Evolutionary conservation across 1,139 yeast genomes (phyloP).

Genomic region (Geotrichum carabidarum): DNA sequence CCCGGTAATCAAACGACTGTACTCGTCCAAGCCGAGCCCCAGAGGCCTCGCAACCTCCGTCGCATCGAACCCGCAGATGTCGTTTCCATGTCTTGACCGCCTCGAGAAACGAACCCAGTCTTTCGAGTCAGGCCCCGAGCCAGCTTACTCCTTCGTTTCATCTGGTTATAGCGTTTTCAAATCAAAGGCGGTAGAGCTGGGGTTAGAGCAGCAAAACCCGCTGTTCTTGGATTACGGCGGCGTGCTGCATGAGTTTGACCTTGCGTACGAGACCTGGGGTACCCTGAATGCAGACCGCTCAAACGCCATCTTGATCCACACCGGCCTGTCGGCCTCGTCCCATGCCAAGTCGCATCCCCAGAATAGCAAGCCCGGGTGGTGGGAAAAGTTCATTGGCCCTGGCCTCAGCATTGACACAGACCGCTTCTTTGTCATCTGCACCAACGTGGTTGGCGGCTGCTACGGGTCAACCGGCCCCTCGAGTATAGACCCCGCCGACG

Average conservation of each 20-base stretch:
- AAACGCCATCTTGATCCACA: slow-evolving; percentile 75
- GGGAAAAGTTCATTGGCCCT: slow-evolving; percentile 92
- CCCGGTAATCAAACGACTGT: background rate
- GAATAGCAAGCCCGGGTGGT: slow-evolving; percentile 82
- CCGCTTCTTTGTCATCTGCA: slow-evolving; percentile 76
- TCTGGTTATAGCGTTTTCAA: slow-evolving; percentile 61
- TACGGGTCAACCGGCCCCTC: slow-evolving; percentile 95
- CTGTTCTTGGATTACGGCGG: slow-evolving; percentile 80
- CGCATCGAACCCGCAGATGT: slow-evolving; percentile 56
- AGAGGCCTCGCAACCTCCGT: slow-evolving; percentile 13
- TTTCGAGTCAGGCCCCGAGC: slow-evolving; percentile 75
- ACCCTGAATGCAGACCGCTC: slow-evolving; percentile 53
- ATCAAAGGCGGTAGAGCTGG: slow-evolving; percentile 30
- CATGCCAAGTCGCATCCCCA: slow-evolving; percentile 83
- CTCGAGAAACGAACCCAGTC: slow-evolving; percentile 54
- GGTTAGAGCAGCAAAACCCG: slow-evolving; percentile 36
- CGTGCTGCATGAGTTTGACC: slow-evolving; percentile 60
- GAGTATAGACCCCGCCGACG: slow-evolving; percentile 67
- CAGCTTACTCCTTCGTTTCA: slow-evolving; percentile 66
- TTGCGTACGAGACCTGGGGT: slow-evolving; percentile 95
- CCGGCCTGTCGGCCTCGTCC: slow-evolving; percentile 89
- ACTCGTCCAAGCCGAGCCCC: background rate
- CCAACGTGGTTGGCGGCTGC: slow-evolving; percentile 90
- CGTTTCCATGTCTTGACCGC: slow-evolving; percentile 82
- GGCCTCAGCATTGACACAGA: slow-evolving; percentile 74